phyloP scores from a whole-genome alignment of 1,139 yeast genomes.

The Pichia sp. region DNA sequence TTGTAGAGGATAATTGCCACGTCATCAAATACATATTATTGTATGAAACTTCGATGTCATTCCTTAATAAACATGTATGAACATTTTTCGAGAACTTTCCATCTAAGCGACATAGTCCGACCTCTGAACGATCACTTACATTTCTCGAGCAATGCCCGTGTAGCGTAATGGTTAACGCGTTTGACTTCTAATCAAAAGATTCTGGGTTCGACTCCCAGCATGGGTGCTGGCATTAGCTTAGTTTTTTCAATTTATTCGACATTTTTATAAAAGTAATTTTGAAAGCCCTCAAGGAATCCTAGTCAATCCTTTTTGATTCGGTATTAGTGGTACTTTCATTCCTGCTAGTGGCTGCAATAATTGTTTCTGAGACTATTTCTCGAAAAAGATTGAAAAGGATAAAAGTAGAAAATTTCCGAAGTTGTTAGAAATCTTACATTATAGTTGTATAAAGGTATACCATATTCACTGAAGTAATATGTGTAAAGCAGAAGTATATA shows the following conservation, averaged over 20 bases:
- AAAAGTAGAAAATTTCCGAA: background rate
- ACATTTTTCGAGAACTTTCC: no score
- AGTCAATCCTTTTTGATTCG: background rate
- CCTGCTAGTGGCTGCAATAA: background rate
- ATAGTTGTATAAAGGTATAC: background rate
- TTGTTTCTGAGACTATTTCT: background rate
- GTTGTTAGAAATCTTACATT: conserved; percentile 4
- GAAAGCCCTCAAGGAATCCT: no score
- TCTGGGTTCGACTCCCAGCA: conserved; percentile 27
- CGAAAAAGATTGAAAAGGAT: background rate
- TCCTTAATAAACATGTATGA: no score
- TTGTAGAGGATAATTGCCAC: no score
- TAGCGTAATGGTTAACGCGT: conserved; percentile 26
- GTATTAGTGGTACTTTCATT: background rate
- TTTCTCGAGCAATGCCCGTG: conserved; percentile 22
- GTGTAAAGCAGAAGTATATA: background rate
- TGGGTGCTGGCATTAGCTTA: conserved; percentile 23
- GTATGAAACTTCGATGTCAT: no score
- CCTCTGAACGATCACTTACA: no score
- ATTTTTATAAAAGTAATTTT: background rate
- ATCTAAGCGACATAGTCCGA: no score
- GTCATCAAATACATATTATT: no score
- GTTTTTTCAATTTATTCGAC: no score
- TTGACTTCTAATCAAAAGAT: conserved; percentile 26
- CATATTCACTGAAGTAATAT: background rate